These are phyloP conservation scores for Trichoderma citrinoviride DNA, from an alignment of 2,329 filamentous ascomycete species.

Conservation along the genomic window DNA sequence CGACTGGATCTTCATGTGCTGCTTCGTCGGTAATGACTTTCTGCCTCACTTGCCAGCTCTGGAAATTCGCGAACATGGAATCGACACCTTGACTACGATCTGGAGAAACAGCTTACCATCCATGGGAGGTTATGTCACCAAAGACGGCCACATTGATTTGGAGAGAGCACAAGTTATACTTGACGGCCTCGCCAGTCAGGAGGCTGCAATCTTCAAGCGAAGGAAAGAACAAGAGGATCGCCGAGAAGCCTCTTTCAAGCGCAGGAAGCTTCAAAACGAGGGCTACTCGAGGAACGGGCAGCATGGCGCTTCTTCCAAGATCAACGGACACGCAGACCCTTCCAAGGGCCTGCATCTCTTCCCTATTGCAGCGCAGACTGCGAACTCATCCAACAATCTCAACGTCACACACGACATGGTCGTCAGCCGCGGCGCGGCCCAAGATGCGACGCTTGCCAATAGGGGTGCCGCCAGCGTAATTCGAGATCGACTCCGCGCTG, in stretches of 20 bases:
- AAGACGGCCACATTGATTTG: slow-evolving; percentile 89
- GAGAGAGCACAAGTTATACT: slow-evolving; percentile 84
- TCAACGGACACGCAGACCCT: slow-evolving; percentile 37
- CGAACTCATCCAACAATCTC: slow-evolving; percentile 55
- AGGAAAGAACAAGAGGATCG: slow-evolving; percentile 84
- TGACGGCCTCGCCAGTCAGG: slow-evolving; percentile 82
- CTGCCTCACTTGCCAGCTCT: slow-evolving; percentile 94
- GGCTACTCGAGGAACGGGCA: slow-evolving; percentile 31
- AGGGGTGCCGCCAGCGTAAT: slow-evolving; percentile 90
- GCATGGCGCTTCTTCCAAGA: slow-evolving; percentile 19
- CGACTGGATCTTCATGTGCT: slow-evolving; percentile 99
- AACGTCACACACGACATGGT: slow-evolving; percentile 92
- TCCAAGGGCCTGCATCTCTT: slow-evolving; percentile 35
- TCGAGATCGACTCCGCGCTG: slow-evolving; percentile 70
- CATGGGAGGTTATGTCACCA: slow-evolving; percentile 96
- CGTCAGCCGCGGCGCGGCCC: slow-evolving; percentile 65
- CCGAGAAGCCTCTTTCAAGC: slow-evolving; percentile 73
- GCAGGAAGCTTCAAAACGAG: slow-evolving; percentile 70
- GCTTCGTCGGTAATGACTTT: slow-evolving; percentile 98
- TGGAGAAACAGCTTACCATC: slow-evolving; percentile 89
- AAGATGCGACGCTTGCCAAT: slow-evolving; percentile 77
- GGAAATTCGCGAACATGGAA: slow-evolving; percentile 95
- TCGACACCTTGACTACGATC: slow-evolving; percentile 93
- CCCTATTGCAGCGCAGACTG: slow-evolving; percentile 50
- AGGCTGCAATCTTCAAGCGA: slow-evolving; percentile 88